Base-by-base conservation (phyloP, 148 eudicot genomes). In the Polygonum aviculare region DNA sequence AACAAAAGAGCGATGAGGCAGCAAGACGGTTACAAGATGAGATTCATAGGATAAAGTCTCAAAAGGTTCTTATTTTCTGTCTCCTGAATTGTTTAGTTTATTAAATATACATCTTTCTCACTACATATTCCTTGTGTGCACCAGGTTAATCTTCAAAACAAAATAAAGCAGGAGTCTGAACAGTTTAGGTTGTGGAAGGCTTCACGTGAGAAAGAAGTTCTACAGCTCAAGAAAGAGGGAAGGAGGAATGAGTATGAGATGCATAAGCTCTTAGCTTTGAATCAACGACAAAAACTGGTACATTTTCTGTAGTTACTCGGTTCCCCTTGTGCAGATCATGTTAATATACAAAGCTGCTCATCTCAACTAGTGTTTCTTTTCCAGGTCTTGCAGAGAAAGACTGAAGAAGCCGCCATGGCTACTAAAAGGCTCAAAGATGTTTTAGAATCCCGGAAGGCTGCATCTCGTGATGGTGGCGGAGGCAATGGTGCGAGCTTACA, bases 141-240 rank as follows among this genome's bases (percentile, higher is more conserved):
- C 19, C 81, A 95, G 99, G 99, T 96, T 80, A 94, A 91, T 88
- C 81, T 96, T 38, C 99, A 96, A 83, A 90, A 93, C 80, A 96
- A 96, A 82, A 93, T 96, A 18, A 96, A 96, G 84, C 99, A 91
- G 79, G 99, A 96, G 80, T 96, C 99, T 45, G 99, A 96, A 75
- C 99, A 96, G 78, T 96, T 96, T 77, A 88, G 99, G 75, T 74
- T 76, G 76, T 96, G 99, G 99, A 96, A 96, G 84, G 95, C 97
- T 38, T 85, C 90, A 51, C 82, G 99, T 67, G 99, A 96, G 78
- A 96, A 96, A 73, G 99, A 96, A 87, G 97, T 96, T 69, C 93
- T 96, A 85, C 99, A 96, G 99, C 94, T 96, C 35, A 96, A 93
- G 87, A 96, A 93, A 80, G 99, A 96, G 82, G 97, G 98, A 77